These are phyloP conservation scores for Oryza glumipatula DNA, from an alignment of 176 grass and related monocot genomes.

Conservation along the genomic window DNA sequence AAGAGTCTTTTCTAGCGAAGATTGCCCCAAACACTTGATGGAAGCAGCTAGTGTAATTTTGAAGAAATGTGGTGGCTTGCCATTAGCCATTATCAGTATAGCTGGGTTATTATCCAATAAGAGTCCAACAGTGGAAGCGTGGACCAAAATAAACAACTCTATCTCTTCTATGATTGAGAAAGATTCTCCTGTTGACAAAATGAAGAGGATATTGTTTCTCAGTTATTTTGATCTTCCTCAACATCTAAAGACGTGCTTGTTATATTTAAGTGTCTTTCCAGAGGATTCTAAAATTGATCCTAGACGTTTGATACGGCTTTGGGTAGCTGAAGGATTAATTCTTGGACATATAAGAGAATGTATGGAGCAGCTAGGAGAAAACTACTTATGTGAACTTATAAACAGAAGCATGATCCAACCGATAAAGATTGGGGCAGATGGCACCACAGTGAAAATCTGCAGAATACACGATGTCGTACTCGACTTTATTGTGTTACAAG, in stretches of 20 bases:
- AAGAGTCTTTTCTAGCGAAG: neutral
- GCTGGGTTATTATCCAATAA: slow-evolving; percentile 32
- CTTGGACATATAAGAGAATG: neutral
- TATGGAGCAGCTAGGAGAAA: neutral
- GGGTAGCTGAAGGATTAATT: slow-evolving; percentile 34
- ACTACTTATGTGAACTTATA: slow-evolving; percentile 23
- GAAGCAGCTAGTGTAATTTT: neutral
- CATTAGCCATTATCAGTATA: slow-evolving; percentile 35
- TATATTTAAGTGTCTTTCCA: slow-evolving; percentile 36
- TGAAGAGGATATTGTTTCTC: slow-evolving; percentile 34
- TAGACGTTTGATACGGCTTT: neutral
- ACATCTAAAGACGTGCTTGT: slow-evolving; percentile 23
- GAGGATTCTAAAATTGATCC: slow-evolving; percentile 17
- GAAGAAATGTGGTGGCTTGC: slow-evolving; percentile 38
- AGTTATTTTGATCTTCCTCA: slow-evolving; percentile 40
- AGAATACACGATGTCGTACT: no score
- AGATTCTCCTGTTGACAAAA: neutral
- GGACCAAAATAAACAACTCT: neutral
- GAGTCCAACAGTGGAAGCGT: neutral
- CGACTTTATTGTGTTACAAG: no score
- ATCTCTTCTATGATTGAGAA: slow-evolving; percentile 10
- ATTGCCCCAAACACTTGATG: neutral
- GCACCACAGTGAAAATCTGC: neutral
- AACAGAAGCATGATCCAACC: slow-evolving; percentile 35
- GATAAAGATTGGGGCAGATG: neutral